Base-by-base conservation (phyloP, 306 rosid genomes). In the Sindora glabra region DNA sequence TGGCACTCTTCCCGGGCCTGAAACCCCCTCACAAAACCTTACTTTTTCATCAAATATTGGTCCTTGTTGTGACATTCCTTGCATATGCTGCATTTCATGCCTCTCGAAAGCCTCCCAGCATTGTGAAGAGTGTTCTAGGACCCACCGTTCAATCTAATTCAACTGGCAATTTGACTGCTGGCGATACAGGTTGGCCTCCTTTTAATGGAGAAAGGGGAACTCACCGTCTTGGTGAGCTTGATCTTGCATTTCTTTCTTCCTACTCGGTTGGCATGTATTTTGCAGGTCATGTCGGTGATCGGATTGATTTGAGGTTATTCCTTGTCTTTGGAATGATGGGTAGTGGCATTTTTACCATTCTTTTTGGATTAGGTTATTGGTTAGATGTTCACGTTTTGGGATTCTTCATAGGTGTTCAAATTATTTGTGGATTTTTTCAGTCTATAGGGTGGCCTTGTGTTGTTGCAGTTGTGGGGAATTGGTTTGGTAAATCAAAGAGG, bases 401-500 rank as follows among this genome's bases (percentile, higher is more conserved):
- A 46, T 94, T 68, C 72, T 92, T 78, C 59, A 12, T 89, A 42
- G 71, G 40, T 51, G 94, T 89, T 67, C 99, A 94, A 77, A 60
- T 86, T 62, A 53, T 84, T 33, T 83, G 97, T 69, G 97, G 99
- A 23, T 65, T 94, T 39, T 79, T 94, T 84, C 95, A 94, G 76
- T 89, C 99, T 8, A 86, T 94, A 70, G 96, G 97, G 59, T 94
- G 99, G 97, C 99, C 97, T 59, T 94, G 94, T 79, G 99, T 86
- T 72, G 95, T 90, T 56, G 88, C 95, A 18, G 56, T 90, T 51
- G 89, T 87, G 27, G 95, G 97, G 38, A 86, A 84, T 65, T 90
- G 97, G 97, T 78, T 72, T 47, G 94, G 89, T 56, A 89, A 78
- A 67, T 77, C 74, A 1, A 84, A 84, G 82, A 78, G 97, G 80